These are phyloP conservation scores for Salix koriyanagi DNA, from an alignment of 345 rosid genomes.

Conservation along the genomic window DNA sequence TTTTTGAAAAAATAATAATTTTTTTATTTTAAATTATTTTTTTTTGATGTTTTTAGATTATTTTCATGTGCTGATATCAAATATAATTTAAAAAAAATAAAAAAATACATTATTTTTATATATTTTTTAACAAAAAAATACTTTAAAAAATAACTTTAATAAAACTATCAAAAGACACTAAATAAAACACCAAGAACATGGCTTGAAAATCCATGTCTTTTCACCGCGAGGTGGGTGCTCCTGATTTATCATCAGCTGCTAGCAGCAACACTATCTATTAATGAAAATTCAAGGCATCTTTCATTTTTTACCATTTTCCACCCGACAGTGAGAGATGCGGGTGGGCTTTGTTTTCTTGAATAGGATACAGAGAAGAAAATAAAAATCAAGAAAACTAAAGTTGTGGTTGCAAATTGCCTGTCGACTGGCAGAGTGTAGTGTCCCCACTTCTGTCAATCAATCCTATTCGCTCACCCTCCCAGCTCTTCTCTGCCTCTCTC, in stretches of 20 bases:
- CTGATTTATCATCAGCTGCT: too few species aligned
- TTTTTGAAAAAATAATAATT: too few species aligned
- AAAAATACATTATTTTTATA: too few species aligned
- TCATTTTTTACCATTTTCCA: conserved; percentile 11
- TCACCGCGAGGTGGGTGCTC: background rate
- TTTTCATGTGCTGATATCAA: too few species aligned
- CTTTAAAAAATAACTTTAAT: too few species aligned
- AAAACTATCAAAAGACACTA: too few species aligned
- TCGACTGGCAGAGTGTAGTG: conserved; percentile 25
- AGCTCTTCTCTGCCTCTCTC: conserved; percentile 12
- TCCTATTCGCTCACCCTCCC: conserved; percentile 23
- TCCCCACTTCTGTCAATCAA: conserved; percentile 35
- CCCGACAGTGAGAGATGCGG: conserved; percentile 34
- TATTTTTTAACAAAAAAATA: too few species aligned
- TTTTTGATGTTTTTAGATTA: too few species aligned
- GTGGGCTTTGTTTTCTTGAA: conserved; percentile 28
- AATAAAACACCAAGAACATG: background rate
- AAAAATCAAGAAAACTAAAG: conserved; percentile 31
- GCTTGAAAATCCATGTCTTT: background rate
- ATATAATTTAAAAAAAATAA: too few species aligned
- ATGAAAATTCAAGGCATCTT: background rate
- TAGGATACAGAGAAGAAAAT: conserved; percentile 8
- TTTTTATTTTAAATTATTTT: too few species aligned
- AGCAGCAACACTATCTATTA: background rate
- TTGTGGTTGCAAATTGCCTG: conserved; percentile 57